Conservation (phyloP, 441 rosid genomes). For the Gossypium schwendimanii region DNA sequence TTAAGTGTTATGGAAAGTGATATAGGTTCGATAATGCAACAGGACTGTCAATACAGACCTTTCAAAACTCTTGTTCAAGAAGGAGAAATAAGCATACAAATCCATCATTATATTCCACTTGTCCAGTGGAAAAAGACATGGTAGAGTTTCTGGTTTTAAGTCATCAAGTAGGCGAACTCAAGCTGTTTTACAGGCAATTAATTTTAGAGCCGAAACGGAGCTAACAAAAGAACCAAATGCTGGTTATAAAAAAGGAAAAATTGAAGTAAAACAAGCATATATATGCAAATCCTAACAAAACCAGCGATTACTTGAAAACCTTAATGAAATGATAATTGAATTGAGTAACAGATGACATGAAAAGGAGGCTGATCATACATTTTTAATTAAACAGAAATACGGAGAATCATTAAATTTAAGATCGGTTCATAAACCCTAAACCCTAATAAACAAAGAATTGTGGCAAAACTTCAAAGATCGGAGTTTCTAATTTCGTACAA, state of each 20-base stretch:
- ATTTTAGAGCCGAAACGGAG: background rate
- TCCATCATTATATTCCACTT: background rate
- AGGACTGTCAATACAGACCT: background rate
- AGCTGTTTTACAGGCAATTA: background rate
- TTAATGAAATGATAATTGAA: background rate
- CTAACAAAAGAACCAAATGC: background rate
- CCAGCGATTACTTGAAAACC: background rate
- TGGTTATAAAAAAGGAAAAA: background rate
- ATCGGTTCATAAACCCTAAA: background rate
- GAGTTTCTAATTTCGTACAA: background rate
- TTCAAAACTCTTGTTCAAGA: no score
- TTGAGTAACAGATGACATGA: background rate
- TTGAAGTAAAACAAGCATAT: background rate
- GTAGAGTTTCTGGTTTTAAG: background rate
- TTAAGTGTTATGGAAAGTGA: background rate
- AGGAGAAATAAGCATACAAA: background rate
- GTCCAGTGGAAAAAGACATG: background rate
- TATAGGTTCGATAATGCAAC: background rate
- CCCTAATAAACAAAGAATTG: background rate
- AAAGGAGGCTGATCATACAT: background rate
- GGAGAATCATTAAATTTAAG: background rate
- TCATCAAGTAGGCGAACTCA: background rate
- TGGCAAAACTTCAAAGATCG: background rate
- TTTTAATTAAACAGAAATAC: background rate
- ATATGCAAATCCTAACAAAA: background rate